Evolutionary conservation across 2,329 filamentous ascomycete species (phyloP).

Genomic region (Colletotrichum agaves): DNA sequence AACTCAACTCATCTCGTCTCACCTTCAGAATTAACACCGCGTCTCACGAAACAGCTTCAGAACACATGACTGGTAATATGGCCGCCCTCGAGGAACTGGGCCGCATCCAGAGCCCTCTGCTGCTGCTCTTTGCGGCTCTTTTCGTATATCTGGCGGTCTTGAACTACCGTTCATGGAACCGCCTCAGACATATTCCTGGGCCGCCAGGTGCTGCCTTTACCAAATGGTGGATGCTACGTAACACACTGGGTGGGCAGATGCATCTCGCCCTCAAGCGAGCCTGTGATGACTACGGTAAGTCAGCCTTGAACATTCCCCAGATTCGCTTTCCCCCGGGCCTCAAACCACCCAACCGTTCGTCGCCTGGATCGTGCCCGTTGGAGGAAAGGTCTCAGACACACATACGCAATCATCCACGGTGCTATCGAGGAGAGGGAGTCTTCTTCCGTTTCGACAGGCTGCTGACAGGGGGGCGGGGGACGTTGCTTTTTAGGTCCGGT

Average conservation of each 20-base stretch:
- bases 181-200: conserved; percentile 48
- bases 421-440: neutral
- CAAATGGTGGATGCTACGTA: conserved; percentile 47
- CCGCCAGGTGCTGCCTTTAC: conserved; percentile 48
- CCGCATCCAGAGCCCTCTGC: conserved; percentile 14
- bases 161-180: conserved; percentile 44
- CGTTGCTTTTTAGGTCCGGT: conserved; percentile 44
- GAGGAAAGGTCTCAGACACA: conserved; percentile 36
- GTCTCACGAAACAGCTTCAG: neutral
- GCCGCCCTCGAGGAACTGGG: neutral
- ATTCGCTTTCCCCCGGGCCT: neutral
- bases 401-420: conserved; percentile 26
- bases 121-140: conserved; percentile 17
- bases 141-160: conserved; percentile 29
- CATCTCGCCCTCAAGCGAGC: conserved; percentile 39
- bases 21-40: neutral
- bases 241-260: conserved; percentile 40
- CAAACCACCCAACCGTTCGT: neutral
- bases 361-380: neutral
- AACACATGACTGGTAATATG: conserved; percentile 10
- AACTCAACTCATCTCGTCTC: neutral
- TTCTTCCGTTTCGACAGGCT: conserved; percentile 33
- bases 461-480: conserved; percentile 27
- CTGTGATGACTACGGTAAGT: conserved; percentile 38
- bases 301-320: neutral